A percentile compares a stretch with the other conserved stretches of the same genome.
Conservation (phyloP, 2,329 filamentous ascomycete species). For the Nigrospora sphaerica region DNA sequence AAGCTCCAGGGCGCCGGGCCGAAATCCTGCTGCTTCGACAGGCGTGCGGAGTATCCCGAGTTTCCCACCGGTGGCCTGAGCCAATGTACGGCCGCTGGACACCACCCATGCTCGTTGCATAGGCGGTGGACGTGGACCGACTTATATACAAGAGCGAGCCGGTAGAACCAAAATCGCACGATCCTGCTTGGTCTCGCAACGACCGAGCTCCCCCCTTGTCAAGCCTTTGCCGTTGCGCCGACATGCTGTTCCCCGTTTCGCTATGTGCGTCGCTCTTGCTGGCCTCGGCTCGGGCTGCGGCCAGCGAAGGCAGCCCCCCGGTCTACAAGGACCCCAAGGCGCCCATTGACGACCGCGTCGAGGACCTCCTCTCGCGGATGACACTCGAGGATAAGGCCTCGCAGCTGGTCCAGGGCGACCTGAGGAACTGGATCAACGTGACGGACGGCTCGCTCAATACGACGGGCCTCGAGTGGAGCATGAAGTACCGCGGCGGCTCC, state of each 20-base stretch:
- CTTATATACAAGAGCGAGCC: too few relatives aligned
- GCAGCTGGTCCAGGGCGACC: conserved; percentile 63
- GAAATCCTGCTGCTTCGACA: too few relatives aligned
- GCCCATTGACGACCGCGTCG: conserved; percentile 55
- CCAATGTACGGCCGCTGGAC: too few relatives aligned
- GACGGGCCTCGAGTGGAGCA: conserved; percentile 59
- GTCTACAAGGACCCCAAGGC: conserved; percentile 59
- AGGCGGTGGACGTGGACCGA: too few relatives aligned
- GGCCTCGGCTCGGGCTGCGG: conserved; percentile 7
- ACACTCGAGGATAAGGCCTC: conserved; percentile 67
- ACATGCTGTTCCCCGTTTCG: conserved; percentile 1
- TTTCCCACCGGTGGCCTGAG: too few relatives aligned
- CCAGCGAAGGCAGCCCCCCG: conserved; percentile 7
- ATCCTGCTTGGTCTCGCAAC: too few relatives aligned
- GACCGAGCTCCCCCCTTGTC: neutral
- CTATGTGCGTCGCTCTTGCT: conserved; percentile 9
- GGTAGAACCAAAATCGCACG: too few relatives aligned
- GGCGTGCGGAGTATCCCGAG: too few relatives aligned
- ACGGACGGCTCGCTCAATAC: conserved; percentile 60
- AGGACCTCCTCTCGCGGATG: conserved; percentile 65
- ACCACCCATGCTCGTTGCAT: too few relatives aligned
- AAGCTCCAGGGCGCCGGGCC: too few relatives aligned
- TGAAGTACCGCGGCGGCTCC: conserved; percentile 57
- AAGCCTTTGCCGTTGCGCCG: neutral
- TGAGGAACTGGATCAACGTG: conserved; percentile 68